A percentile compares a stretch with the other conserved stretches of the same genome.
Evolutionary conservation across 1,284 basidiomycete genomes (phyloP).

Genomic region (Cutaneotrichosporon spelunceum): DNA sequence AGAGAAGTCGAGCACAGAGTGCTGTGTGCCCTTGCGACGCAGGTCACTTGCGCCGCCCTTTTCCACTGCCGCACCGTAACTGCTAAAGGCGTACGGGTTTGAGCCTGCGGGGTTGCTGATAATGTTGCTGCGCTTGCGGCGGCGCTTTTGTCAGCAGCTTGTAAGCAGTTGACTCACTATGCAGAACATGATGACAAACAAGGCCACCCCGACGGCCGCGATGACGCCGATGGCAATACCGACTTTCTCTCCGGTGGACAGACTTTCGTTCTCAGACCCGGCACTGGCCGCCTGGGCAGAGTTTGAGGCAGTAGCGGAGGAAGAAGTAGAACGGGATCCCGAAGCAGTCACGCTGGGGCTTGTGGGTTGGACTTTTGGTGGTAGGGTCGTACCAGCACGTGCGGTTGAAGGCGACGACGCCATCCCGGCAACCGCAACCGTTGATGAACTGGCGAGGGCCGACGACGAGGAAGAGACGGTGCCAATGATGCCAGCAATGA

Average conservation of each 20-base stretch:
- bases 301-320: background rate
- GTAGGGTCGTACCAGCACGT: background rate
- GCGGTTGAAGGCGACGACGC: background rate
- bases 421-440: background rate
- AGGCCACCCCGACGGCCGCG: background rate
- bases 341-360: background rate
- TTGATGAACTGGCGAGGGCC: background rate
- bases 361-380: background rate
- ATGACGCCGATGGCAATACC: conserved; percentile 3
- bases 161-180: background rate
- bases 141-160: background rate
- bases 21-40: conserved; percentile 19
- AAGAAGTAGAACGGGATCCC: background rate
- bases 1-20: conserved; percentile 21
- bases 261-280: background rate
- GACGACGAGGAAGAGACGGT: background rate
- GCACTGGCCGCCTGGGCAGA: background rate
- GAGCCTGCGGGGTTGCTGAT: background rate
- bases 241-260: background rate
- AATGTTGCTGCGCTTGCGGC: conserved; percentile 2
- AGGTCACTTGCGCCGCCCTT: conserved; percentile 5
- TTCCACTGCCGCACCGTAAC: conserved; percentile 9
- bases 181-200: background rate
- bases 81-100: background rate
- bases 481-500: background rate